These are phyloP conservation scores for Botrytis medusae DNA, from an alignment of 2,329 filamentous ascomycete genomes.

Conservation along the genomic window DNA sequence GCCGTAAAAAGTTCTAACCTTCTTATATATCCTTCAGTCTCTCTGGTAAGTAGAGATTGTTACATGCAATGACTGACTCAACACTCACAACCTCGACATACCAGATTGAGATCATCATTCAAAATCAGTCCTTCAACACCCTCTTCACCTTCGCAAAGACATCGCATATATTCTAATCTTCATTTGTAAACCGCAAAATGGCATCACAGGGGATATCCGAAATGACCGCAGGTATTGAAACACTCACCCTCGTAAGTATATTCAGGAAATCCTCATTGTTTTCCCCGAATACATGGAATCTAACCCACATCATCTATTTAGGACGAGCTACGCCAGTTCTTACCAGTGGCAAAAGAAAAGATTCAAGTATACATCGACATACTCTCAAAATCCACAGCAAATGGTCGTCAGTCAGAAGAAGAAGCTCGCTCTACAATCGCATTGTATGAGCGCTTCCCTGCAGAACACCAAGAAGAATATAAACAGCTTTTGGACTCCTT, in stretches of 20 bases:
- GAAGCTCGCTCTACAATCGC: neutral
- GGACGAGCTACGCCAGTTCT: neutral
- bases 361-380: neutral
- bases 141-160: neutral
- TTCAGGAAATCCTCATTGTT: neutral
- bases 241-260: neutral
- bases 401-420: neutral
- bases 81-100: neutral
- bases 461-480: neutral
- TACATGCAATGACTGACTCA: neutral
- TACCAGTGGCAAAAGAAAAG: neutral
- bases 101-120: neutral
- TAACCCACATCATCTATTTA: neutral
- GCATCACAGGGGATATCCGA: no score
- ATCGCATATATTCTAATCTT: neutral
- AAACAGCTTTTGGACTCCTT: neutral
- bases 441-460: neutral
- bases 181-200: neutral
- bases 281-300: neutral
- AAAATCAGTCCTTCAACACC: neutral
- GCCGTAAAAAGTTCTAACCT: neutral
- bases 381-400: neutral
- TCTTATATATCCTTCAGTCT: neutral
- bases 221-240: neutral
- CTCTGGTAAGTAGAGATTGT: neutral